These are phyloP conservation scores for Gentiana straminea DNA, from an alignment of 257 asterid genomes.

Conservation along the genomic window DNA sequence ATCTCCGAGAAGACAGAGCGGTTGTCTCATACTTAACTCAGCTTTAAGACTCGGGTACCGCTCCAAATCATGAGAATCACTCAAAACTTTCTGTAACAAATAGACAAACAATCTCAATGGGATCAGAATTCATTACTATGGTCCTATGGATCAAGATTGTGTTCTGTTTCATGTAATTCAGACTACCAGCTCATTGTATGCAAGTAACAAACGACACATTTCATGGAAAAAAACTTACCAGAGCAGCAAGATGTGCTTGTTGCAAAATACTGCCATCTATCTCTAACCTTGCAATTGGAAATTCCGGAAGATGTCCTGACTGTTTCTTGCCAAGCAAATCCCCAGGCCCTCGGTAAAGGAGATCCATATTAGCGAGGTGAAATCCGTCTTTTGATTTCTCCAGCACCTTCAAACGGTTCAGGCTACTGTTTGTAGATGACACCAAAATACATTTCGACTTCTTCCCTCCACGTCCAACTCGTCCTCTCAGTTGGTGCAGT, in stretches of 20 bases:
- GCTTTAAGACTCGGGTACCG: slow-evolving; percentile 59
- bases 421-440: slow-evolving; percentile 47
- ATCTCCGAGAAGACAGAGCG: slow-evolving; percentile 75
- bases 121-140: background rate
- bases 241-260: slow-evolving; percentile 84
- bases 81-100: slow-evolving; percentile 59
- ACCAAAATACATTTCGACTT: slow-evolving; percentile 64
- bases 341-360: slow-evolving; percentile 84
- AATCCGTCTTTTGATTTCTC: slow-evolving; percentile 77
- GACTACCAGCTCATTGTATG: too few species aligned
- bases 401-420: slow-evolving; percentile 66
- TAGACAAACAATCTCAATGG: background rate
- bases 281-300: slow-evolving; percentile 88
- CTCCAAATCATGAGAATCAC: slow-evolving; percentile 50
- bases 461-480: slow-evolving; percentile 91
- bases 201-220: background rate
- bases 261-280: slow-evolving; percentile 79
- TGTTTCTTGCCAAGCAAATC: slow-evolving; percentile 93
- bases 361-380: slow-evolving; percentile 89
- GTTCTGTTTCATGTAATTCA: too few species aligned
- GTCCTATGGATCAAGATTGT: background rate
- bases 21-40: slow-evolving; percentile 93
- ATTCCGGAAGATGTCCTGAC: slow-evolving; percentile 92
- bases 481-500: slow-evolving; percentile 76
- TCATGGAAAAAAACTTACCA: slow-evolving; percentile 33